Evolutionary conservation across 2,329 filamentous ascomycete species (phyloP).

Genomic region (Paraphaeosphaeria sporulosa): DNA sequence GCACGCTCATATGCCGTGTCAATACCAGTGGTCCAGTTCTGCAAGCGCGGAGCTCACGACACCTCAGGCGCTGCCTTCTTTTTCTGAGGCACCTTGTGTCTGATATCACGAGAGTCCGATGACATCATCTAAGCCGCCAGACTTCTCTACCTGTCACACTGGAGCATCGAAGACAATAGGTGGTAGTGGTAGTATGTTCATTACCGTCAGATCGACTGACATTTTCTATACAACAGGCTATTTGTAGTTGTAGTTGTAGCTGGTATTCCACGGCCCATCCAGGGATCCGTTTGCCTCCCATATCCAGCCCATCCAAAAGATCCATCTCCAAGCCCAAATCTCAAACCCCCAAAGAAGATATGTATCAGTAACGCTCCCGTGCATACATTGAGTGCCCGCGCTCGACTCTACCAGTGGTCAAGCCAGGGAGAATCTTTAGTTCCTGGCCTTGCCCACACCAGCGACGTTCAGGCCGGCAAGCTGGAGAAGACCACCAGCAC

Average conservation of each 20-base stretch:
- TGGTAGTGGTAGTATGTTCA: not conserved
- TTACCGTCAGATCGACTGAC: slow-evolving; percentile 17
- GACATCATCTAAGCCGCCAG: not conserved
- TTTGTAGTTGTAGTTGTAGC: slow-evolving; percentile 3
- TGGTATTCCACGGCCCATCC: not conserved
- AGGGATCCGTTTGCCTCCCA: not conserved
- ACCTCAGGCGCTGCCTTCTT: not conserved
- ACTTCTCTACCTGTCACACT: not conserved
- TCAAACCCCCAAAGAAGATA: slow-evolving; percentile 7
- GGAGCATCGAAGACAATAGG: not conserved
- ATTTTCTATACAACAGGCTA: slow-evolving; percentile 7
- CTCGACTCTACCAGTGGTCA: not conserved
- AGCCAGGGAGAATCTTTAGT: not conserved
- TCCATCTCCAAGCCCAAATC: slow-evolving; percentile 9
- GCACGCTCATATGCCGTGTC: not conserved
- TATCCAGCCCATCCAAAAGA: slow-evolving; percentile 1
- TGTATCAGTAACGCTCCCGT: slow-evolving; percentile 3
- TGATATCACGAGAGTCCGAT: not conserved
- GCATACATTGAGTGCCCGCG: not conserved
- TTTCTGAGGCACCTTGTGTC: slow-evolving; percentile 3
- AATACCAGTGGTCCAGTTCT: not conserved
- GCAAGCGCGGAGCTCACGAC: slow-evolving; percentile 9
- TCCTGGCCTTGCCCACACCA: not conserved
- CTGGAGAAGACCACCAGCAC: not conserved
- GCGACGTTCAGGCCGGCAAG: not conserved